A percentile compares a stretch with the other conserved stretches of the same genome.
Conservation (phyloP, 495 filamentous ascomycete genomes). For the Astrothelium subdiscretum region DNA sequence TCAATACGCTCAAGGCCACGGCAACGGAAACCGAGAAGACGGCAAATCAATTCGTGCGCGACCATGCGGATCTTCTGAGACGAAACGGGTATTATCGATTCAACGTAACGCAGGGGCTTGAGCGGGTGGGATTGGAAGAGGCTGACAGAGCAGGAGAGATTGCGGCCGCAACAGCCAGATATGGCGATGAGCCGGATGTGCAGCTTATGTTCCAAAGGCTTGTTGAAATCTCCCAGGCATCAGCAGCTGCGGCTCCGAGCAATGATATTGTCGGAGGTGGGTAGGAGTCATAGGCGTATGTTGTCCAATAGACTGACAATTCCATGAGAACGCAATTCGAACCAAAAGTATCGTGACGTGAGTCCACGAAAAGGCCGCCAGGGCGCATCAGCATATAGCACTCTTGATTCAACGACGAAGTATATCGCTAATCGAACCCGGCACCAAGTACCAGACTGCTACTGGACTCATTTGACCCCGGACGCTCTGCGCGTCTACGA, state of each 20-base stretch:
- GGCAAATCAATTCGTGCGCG: neutral
- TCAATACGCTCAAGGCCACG: neutral
- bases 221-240: neutral
- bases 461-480: neutral
- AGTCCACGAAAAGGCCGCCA: neutral
- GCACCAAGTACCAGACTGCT: neutral
- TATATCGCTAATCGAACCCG: constrained; percentile 3
- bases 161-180: neutral
- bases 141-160: neutral
- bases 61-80: neutral
- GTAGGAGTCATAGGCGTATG: neutral
- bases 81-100: constrained; percentile 2
- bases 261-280: neutral
- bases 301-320: neutral
- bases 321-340: neutral
- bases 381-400: neutral
- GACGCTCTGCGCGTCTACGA: constrained; percentile 1
- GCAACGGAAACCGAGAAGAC: constrained; percentile 4
- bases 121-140: constrained; percentile 3
- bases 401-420: neutral
- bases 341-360: neutral
- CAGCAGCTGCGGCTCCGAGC: neutral
- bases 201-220: neutral
- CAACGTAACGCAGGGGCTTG: neutral
- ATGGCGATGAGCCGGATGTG: neutral